Percentiles rank a stretch among this genome's conserved stretches.
Conservation (phyloP, 139 green algal genomes). For the Coelastrella sp. region DNA sequence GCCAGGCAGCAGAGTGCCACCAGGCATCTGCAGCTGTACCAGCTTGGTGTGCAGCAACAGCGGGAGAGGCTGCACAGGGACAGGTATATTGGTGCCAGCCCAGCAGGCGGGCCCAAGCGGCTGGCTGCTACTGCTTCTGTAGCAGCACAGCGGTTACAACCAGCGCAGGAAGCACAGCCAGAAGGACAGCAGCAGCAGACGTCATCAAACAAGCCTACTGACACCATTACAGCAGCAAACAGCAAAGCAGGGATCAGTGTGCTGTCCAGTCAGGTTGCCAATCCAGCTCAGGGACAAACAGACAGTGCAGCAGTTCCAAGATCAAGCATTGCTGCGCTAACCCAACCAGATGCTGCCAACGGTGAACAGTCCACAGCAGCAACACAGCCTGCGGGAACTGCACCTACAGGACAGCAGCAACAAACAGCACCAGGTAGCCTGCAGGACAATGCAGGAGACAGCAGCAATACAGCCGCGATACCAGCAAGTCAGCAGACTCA, state of each 20-base stretch:
- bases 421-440: not conserved
- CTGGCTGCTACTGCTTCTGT: not conserved
- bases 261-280: too few species aligned
- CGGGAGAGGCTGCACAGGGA: not conserved
- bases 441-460: too few species aligned
- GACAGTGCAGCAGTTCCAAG: too few species aligned
- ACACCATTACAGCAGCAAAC: not conserved
- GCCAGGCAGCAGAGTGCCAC: not conserved
- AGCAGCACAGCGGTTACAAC: not conserved
- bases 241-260: not conserved
- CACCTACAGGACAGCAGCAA: not conserved
- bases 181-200: not conserved
- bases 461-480: not conserved
- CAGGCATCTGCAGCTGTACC: conserved; percentile 26
- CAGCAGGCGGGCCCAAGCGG: not conserved
- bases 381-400: too few species aligned
- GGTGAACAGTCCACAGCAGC: not conserved
- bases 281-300: too few species aligned
- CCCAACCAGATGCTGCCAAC: not conserved
- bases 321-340: too few species aligned
- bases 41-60: conserved; percentile 28
- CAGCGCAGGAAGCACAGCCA: not conserved
- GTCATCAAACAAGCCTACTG: too few species aligned
- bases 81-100: not conserved
- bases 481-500: not conserved